These are phyloP conservation scores for Eucalyptus caleyi DNA, from an alignment of 345 rosid species.

Conservation along the genomic window DNA sequence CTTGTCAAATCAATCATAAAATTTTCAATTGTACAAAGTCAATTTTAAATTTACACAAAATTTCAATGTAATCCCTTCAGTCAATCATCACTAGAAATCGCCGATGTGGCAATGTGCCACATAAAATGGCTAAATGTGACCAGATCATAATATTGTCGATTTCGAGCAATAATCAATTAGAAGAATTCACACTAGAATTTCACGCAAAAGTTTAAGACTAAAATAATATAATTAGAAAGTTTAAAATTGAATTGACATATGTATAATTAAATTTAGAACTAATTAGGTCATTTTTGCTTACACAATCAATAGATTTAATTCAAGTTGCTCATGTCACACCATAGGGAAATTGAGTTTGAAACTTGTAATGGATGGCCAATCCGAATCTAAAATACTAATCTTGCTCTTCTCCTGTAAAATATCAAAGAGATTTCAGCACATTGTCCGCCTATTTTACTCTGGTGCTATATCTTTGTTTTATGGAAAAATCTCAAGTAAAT, in stretches of 20 bases:
- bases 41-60: accelerated
- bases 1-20: not conserved
- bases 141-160: accelerated
- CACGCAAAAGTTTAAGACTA: accelerated
- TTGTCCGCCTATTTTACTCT: not conserved
- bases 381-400: not conserved
- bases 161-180: not conserved
- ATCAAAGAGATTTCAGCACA: not conserved
- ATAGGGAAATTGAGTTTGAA: not conserved
- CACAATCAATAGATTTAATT: not conserved
- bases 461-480: not conserved
- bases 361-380: not conserved
- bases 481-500: not conserved
- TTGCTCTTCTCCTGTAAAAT: not conserved
- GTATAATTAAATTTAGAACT: not conserved
- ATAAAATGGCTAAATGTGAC: accelerated
- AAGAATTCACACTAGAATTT: not conserved
- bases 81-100: accelerated
- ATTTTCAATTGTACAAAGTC: accelerated
- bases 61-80: accelerated
- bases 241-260: not conserved
- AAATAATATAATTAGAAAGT: not conserved
- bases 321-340: not conserved
- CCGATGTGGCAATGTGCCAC: accelerated
- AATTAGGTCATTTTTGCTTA: not conserved